Evolutionary conservation across 1,284 basidiomycete genomes (phyloP).

Genomic region (Puccinia polysora): DNA sequence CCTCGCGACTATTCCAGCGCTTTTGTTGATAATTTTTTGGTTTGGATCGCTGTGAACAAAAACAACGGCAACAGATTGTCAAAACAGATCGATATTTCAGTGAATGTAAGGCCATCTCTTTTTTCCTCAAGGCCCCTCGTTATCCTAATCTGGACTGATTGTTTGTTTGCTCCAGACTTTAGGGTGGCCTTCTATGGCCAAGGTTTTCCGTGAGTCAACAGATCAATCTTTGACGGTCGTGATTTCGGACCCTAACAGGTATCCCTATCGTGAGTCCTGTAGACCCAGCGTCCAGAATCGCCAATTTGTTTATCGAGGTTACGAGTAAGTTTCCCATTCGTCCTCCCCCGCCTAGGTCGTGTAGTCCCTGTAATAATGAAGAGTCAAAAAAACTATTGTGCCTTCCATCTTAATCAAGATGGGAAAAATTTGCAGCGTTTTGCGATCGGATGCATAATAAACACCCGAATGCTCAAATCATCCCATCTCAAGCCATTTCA

Average conservation of each 20-base stretch:
- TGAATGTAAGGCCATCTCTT: slow-evolving; percentile 34
- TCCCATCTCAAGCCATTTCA: slow-evolving; percentile 71
- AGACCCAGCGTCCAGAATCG: slow-evolving; percentile 53
- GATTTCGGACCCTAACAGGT: background rate
- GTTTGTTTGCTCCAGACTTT: slow-evolving; percentile 68
- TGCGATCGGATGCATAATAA: slow-evolving; percentile 90
- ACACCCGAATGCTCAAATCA: slow-evolving; percentile 76
- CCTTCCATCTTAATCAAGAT: background rate
- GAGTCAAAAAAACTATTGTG: background rate
- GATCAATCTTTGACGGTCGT: slow-evolving; percentile 60
- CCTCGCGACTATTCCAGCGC: background rate
- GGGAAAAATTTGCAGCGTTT: slow-evolving; percentile 56
- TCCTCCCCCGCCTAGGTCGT: background rate
- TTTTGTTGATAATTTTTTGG: slow-evolving; percentile 34
- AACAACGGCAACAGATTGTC: slow-evolving; percentile 52
- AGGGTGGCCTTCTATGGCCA: slow-evolving; percentile 84
- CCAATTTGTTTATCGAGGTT: slow-evolving; percentile 68
- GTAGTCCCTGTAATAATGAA: background rate
- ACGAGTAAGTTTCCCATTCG: slow-evolving; percentile 65
- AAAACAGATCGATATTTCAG: slow-evolving; percentile 47
- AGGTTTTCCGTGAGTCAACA: slow-evolving; percentile 72
- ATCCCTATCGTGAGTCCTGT: background rate
- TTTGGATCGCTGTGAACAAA: slow-evolving; percentile 21
- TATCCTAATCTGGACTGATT: background rate
- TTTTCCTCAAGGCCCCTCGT: slow-evolving; percentile 65